Base-by-base conservation (phyloP, 2,329 filamentous ascomycete species). In the Neodidymelliopsis sp. region DNA sequence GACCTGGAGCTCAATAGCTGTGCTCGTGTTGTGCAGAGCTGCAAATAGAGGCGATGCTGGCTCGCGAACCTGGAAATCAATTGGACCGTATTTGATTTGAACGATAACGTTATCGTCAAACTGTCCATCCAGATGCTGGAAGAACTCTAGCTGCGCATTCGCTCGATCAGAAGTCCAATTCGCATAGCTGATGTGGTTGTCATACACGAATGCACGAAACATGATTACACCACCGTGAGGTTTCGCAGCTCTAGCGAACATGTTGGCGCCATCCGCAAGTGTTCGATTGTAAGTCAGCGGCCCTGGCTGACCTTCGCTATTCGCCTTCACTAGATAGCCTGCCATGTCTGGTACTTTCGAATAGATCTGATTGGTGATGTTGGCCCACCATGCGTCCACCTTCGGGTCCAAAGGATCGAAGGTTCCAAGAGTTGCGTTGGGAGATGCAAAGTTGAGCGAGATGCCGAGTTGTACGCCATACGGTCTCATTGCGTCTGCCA, bases 181-280 rank as follows among this genome's bases (percentile, higher is more conserved):
- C 0, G 75, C 73, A 61, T 84, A 76, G 53, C 82, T 78, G 52
- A 86, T 67, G 6, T 75, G 71, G 31, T 80, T 74, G 60, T 89
- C 79, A 65, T 90, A 89, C 1, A 90, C 86, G 57, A 90, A 90
- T 1, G 87, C 86, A 1, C 87, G 81, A 74, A 87, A 90, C 81
- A 90, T 83, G 42, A 89, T 76, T 23, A 87, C 94, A 69, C 91
- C 91, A 71, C 94, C 94, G 37, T 97, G 96, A 75, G 91, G 90
- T 46, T 95, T 96, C 75, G 88, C 90, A 58, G 90, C 90, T 59
- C 84, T 97, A 70, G 86, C 86, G 57, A 90, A 89, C 46, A 90
- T 71, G 59, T 89, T 89, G 4, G 85, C 86, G 2, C 84, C 86
- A 20, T 89, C 77, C 2, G 86, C 79, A 0, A 90, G 76, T 0